Percentiles rank a stretch among this genome's conserved stretches.
These are phyloP conservation scores for Lasiodiplodia gonubiensis DNA, from an alignment of 2,329 filamentous ascomycete genomes.

Conservation along the genomic window DNA sequence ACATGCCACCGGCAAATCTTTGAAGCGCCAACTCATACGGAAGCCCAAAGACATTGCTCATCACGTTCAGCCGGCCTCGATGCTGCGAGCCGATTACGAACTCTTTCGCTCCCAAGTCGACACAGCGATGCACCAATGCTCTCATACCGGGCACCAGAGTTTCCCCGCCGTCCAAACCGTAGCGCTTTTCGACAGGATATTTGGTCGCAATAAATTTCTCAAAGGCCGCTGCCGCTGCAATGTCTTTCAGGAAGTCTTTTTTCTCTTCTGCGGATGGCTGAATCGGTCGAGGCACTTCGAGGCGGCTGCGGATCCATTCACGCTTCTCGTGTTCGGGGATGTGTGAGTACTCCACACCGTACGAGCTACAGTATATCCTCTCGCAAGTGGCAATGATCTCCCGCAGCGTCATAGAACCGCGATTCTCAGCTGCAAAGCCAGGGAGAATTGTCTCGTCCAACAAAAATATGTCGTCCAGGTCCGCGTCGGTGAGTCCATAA, in stretches of 20 bases:
- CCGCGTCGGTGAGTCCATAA: constrained; percentile 93
- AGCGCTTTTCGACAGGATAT: constrained; percentile 99
- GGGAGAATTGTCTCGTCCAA: constrained; percentile 95
- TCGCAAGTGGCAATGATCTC: constrained; percentile 95
- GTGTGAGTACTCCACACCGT: constrained; percentile 97
- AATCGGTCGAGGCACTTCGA: constrained; percentile 93
- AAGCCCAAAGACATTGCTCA: constrained; percentile 98
- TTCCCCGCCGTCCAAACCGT: constrained; percentile 96
- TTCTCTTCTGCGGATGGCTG: constrained; percentile 99
- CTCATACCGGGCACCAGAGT: constrained; percentile 99
- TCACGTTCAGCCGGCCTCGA: constrained; percentile 95
- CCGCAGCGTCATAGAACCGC: constrained; percentile 94
- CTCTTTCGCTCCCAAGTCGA: constrained; percentile 98
- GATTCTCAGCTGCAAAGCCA: constrained; percentile 84
- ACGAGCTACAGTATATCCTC: constrained; percentile 93
- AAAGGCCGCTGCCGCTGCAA: constrained; percentile 99
- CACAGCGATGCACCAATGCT: constrained; percentile 95
- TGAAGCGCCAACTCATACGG: constrained; percentile 99
- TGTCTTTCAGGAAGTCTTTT: constrained; percentile 91
- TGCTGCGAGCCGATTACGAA: constrained; percentile 99
- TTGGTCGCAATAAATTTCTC: constrained; percentile 95
- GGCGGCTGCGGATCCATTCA: constrained; percentile 94
- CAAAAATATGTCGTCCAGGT: constrained; percentile 88
- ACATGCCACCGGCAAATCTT: constrained; percentile 88
- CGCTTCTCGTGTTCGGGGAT: constrained; percentile 97